Base-by-base conservation (phyloP, 2,329 filamentous ascomycete genomes). In the Neofusicoccum laricinum region DNA sequence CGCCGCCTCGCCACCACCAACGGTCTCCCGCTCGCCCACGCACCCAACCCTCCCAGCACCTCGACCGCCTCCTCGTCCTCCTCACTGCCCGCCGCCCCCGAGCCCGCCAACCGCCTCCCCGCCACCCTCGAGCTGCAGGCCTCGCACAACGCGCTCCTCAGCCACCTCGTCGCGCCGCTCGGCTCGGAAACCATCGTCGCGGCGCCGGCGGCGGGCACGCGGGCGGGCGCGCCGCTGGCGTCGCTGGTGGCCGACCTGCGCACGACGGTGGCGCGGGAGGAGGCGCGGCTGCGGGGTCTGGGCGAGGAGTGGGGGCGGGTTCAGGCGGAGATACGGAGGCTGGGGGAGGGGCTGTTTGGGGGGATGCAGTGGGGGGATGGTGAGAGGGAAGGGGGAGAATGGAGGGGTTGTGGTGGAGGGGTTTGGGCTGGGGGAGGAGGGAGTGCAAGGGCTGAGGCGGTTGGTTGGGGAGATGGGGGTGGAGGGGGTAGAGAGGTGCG, bases 241-340 rank as follows among this genome's bases (percentile, higher is more conserved):
- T 67, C 67, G 2, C 66, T 66, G 21, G 71, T 76, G 61, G 19
- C 36, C 0, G 61, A 64, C 8, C 76, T 73, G 64, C 66, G 66
- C n/a, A 61, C 66, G 0, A 48, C 66, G 12, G 64, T 75, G n/a
- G 61, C 63, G 48, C 48, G 66, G 5, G 68, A 71, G n/a, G 68
- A 66, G 17, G 59, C 63, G 17, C 67, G 70, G 45, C 61, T 76
- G 4, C 48, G 64, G 11, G 58, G 50, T 10, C 46, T 77, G 36
- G 67, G 72, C 17, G 65, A 50, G 10, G 63, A 71, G 34, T 77
- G 75, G 74, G 70, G 73, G 55, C 38, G 21, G 0, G 61, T 71
- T 1, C 64, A 72, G 2, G 70, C 70, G 19, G 72, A 76, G 65
- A 72, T 76, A 64, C 73, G 46, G 63, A 64, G 2, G 51, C 7